Percentiles rank a stretch among this genome's conserved stretches.
Evolutionary conservation across 345 rosid species (phyloP).

Genomic region (Combretum micranthum): DNA sequence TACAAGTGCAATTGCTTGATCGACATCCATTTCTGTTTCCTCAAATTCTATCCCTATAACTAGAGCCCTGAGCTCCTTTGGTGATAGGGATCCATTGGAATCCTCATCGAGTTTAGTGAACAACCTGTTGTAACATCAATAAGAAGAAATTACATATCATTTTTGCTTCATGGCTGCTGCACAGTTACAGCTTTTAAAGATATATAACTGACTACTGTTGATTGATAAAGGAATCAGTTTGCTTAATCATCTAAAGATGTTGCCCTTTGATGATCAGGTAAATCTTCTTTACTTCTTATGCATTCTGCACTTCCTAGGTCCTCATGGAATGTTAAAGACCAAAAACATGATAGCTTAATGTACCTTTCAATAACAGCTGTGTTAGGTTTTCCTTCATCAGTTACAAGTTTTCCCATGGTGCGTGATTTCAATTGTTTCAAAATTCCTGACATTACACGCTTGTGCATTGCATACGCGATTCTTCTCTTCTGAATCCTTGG

Average conservation of each 20-base stretch:
- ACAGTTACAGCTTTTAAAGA: too few relatives aligned
- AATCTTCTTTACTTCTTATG: too few relatives aligned
- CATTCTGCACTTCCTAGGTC: too few relatives aligned
- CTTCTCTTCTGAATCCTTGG: conserved; percentile 47
- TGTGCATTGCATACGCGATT: conserved; percentile 31
- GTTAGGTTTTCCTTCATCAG: conserved; percentile 30
- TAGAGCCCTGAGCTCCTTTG: conserved; percentile 36
- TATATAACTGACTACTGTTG: too few relatives aligned
- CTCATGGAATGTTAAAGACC: not conserved
- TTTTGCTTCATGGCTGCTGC: too few relatives aligned
- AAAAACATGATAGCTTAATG: not conserved
- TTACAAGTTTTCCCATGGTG: conserved; percentile 27
- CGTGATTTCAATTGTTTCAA: conserved; percentile 24
- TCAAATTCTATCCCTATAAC: conserved; percentile 39
- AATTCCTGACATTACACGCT: conserved; percentile 42
- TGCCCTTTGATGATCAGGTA: too few relatives aligned
- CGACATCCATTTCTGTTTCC: conserved; percentile 25
- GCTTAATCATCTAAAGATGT: too few relatives aligned
- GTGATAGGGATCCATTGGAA: conserved; percentile 21
- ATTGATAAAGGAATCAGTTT: too few relatives aligned
- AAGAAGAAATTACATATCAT: not conserved
- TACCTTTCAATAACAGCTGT: conserved; percentile 22
- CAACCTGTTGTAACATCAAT: conserved; percentile 18
- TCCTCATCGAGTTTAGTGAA: conserved; percentile 31
- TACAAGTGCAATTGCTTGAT: conserved; percentile 30